Evolutionary conservation across 352 stramenopile genomes (phyloP).

Genomic region (Globisporangium middletonii): DNA sequence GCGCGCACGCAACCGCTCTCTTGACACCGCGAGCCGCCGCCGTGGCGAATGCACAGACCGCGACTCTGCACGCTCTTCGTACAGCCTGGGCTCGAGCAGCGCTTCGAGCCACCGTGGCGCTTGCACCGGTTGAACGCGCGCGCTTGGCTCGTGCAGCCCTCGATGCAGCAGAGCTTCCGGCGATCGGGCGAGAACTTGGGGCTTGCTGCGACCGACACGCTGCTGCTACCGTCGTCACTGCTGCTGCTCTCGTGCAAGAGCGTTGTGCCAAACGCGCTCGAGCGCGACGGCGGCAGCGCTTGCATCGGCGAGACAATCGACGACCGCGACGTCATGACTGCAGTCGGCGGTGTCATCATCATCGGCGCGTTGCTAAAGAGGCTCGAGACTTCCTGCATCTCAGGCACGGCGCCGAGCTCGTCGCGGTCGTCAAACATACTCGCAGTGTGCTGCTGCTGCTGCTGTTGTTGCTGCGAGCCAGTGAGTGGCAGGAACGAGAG

Average conservation of each 20-base stretch:
- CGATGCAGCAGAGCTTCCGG: slow-evolving; percentile 66
- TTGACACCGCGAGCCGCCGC: slow-evolving; percentile 73
- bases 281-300: background rate
- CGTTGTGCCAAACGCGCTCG: background rate
- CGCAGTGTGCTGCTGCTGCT: too few species aligned
- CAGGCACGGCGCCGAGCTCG: slow-evolving; percentile 4
- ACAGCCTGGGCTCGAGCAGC: slow-evolving; percentile 59
- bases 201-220: slow-evolving; percentile 12
- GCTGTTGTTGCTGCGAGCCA: too few species aligned
- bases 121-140: slow-evolving; percentile 83
- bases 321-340: slow-evolving; percentile 6
- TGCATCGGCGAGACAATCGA: background rate
- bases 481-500: too few species aligned
- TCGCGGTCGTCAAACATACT: slow-evolving; percentile 11
- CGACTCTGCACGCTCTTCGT: slow-evolving; percentile 81
- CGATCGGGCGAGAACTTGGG: slow-evolving; percentile 62
- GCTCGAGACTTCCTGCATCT: slow-evolving; percentile 6
- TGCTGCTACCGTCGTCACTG: slow-evolving; percentile 10
- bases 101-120: slow-evolving; percentile 77
- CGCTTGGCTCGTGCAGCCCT: slow-evolving; percentile 77
- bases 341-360: slow-evolving; percentile 11
- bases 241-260: slow-evolving; percentile 11
- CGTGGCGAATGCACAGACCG: slow-evolving; percentile 57
- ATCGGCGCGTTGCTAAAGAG: slow-evolving; percentile 10
- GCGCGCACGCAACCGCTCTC: slow-evolving; percentile 44